phyloP scores from a whole-genome alignment of 192 early-diverging fungal genomes.

The Entrophospora sp. region DNA sequence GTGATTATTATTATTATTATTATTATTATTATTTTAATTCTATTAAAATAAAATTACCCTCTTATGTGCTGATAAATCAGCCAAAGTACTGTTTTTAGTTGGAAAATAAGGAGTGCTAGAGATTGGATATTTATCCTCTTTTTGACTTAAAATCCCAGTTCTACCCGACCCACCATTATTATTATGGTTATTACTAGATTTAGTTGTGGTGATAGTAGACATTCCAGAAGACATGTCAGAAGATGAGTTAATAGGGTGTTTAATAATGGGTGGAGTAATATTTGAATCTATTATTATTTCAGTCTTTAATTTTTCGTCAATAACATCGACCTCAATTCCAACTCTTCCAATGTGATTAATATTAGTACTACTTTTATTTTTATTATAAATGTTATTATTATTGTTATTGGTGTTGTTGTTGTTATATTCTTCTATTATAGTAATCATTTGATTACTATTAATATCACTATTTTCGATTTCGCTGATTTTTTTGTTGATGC shows the following conservation, averaged over 20 bases:
- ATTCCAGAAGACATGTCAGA: neutral
- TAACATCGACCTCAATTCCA: neutral
- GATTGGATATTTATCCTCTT: constrained; percentile 12
- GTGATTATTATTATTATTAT: neutral
- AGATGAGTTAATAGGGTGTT: no score
- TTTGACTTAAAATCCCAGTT: neutral
- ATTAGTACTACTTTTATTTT: neutral
- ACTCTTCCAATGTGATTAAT: neutral
- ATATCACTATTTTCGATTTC: no score
- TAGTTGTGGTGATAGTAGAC: neutral
- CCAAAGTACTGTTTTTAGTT: neutral
- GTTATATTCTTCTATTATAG: no score
- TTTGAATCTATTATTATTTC: no score
- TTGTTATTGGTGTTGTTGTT: no score
- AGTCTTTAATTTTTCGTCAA: neutral
- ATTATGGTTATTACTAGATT: neutral
- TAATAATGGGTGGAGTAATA: no score
- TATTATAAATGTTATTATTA: no score
- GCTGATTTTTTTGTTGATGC: neutral
- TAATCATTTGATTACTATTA: no score
- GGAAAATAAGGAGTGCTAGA: neutral
- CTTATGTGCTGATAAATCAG: neutral
- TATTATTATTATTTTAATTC: neutral
- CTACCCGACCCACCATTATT: neutral
- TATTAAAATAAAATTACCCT: constrained; percentile 6